phyloP scores from a whole-genome alignment of 768 basidiomycete species.

The Pisolithus tinctorius region DNA sequence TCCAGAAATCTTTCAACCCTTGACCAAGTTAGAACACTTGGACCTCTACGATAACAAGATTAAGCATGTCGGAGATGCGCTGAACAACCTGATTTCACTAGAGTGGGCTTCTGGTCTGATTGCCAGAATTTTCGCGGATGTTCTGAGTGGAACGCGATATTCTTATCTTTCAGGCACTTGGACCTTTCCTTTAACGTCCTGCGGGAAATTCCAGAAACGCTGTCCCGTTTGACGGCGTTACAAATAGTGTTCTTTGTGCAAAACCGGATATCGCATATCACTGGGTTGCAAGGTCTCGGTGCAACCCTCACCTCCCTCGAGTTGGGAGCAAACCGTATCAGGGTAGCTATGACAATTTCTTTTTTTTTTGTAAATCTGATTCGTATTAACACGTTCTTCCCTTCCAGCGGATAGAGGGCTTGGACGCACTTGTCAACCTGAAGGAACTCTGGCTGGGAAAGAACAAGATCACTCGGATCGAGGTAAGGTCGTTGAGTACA shows the following conservation, averaged over 20 bases:
- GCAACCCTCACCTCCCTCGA: slow-evolving; percentile 75
- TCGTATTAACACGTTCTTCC: not conserved
- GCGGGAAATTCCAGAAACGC: slow-evolving; percentile 56
- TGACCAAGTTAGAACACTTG: slow-evolving; percentile 75
- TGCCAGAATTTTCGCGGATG: not conserved
- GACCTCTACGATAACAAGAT: slow-evolving; percentile 97
- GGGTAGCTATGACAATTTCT: slow-evolving; percentile 38
- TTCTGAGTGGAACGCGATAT: not conserved
- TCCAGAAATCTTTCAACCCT: slow-evolving; percentile 57
- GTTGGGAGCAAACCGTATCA: slow-evolving; percentile 86
- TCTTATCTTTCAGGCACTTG: slow-evolving; percentile 48
- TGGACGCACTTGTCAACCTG: slow-evolving; percentile 73
- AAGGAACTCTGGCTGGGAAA: slow-evolving; percentile 97
- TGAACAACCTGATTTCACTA: slow-evolving; percentile 51
- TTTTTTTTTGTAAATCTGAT: not conserved
- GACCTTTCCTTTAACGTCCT: slow-evolving; percentile 96
- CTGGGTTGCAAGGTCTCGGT: slow-evolving; percentile 48
- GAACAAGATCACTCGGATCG: slow-evolving; percentile 88
- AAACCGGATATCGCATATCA: slow-evolving; percentile 84
- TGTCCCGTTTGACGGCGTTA: slow-evolving; percentile 54
- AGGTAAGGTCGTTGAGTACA: slow-evolving; percentile 40
- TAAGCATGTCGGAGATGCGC: slow-evolving; percentile 60
- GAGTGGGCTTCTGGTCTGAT: slow-evolving; percentile 37
- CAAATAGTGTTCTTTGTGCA: slow-evolving; percentile 90
- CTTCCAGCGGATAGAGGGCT: slow-evolving; percentile 77